Conservation (phyloP, 768 basidiomycete species). For the Naematelia aurantialba region DNA sequence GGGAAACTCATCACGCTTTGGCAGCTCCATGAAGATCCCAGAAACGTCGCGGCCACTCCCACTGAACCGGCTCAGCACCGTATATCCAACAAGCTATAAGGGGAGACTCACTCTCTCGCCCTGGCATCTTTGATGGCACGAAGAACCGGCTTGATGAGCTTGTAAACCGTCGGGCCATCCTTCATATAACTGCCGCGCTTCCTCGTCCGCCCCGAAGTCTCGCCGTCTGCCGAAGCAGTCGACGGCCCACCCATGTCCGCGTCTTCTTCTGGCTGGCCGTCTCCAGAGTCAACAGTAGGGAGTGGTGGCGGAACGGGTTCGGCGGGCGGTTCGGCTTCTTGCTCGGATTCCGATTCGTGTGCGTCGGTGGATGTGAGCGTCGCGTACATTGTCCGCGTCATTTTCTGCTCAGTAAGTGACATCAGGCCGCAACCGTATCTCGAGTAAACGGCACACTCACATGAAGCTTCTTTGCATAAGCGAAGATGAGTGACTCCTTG, state of each 20-base stretch:
- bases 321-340: constrained; percentile 10
- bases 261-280: constrained; percentile 15
- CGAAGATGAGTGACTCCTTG: constrained; percentile 43
- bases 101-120: constrained; percentile 37
- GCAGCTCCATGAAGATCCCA: constrained; percentile 77
- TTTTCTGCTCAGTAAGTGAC: constrained; percentile 36
- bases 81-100: neutral
- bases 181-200: constrained; percentile 40
- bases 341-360: constrained; percentile 28
- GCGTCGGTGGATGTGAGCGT: constrained; percentile 14
- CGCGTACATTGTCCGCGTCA: constrained; percentile 31
- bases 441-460: constrained; percentile 16
- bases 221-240: constrained; percentile 4
- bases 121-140: constrained; percentile 32
- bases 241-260: constrained; percentile 12
- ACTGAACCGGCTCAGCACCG: constrained; percentile 23
- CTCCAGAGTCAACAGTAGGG: neutral
- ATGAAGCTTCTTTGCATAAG: constrained; percentile 47
- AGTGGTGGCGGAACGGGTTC: neutral
- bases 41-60: constrained; percentile 46
- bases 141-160: constrained; percentile 39
- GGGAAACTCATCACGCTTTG: constrained; percentile 61
- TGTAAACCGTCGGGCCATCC: constrained; percentile 41
- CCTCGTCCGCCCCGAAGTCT: constrained; percentile 8
- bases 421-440: neutral